phyloP scores from a whole-genome alignment of 2,329 filamentous ascomycete genomes.

The Venturia pyrina region DNA sequence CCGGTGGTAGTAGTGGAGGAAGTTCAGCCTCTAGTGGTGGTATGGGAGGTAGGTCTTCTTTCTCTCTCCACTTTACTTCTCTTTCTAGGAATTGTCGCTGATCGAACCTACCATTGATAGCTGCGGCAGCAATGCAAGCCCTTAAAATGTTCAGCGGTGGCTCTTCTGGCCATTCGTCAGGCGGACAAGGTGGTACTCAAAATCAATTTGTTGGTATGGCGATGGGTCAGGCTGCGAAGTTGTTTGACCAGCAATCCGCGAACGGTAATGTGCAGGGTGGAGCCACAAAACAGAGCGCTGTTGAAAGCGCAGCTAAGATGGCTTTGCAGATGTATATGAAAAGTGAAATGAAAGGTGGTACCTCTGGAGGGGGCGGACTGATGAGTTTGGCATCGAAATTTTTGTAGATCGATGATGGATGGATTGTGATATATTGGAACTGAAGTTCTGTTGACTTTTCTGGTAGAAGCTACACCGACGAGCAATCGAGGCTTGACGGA shows the following conservation, averaged over 20 bases:
- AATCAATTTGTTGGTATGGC: slow-evolving; percentile 76
- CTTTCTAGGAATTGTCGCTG: background rate
- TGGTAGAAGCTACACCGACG: too few relatives aligned
- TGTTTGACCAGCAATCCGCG: slow-evolving; percentile 52
- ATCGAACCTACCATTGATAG: slow-evolving; percentile 19
- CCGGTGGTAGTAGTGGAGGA: slow-evolving; percentile 32
- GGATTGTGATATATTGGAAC: too few relatives aligned
- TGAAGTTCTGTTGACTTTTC: too few relatives aligned
- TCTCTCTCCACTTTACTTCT: too few relatives aligned
- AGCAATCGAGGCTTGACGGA: too few relatives aligned
- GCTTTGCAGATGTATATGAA: slow-evolving; percentile 89
- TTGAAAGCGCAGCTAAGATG: slow-evolving; percentile 73
- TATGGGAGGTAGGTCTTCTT: slow-evolving; percentile 26
- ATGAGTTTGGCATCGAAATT: slow-evolving; percentile 54
- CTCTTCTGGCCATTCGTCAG: slow-evolving; percentile 20
- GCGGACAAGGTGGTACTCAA: slow-evolving; percentile 41
- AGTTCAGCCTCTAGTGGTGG: slow-evolving; percentile 25
- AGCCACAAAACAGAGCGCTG: slow-evolving; percentile 70
- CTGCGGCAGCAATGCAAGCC: slow-evolving; percentile 71
- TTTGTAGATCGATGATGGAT: slow-evolving; percentile 20
- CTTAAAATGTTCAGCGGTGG: slow-evolving; percentile 64
- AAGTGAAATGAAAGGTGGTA: slow-evolving; percentile 45
- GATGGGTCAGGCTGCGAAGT: slow-evolving; percentile 77
- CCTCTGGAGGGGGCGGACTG: slow-evolving; percentile 35
- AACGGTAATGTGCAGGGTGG: slow-evolving; percentile 45